Evolutionary conservation across 2,329 filamentous ascomycete species (phyloP), one percentile per base, ranked within the genome.

Genomic region (Pseudogymnoascus destructans): DNA sequence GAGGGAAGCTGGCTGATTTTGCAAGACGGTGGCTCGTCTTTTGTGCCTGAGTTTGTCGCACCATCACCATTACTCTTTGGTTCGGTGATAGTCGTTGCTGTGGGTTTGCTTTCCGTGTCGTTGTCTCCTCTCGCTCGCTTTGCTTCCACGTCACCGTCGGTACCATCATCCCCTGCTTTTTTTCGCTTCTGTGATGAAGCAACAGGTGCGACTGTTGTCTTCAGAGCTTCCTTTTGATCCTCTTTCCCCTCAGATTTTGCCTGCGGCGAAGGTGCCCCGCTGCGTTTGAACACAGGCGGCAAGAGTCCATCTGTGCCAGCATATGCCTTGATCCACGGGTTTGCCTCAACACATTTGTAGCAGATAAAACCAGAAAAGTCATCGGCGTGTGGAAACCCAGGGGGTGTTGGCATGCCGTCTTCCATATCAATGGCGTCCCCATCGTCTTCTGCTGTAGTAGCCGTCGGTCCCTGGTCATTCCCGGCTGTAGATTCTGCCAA

Each of bases 291-390:
- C 0, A 96, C 79, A 0, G 91, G 79, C 0, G 81, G 76, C 0
- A 97, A 75, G 66, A 98, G 97, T 0, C 91, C 90, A 0, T 81
- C 68, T 0, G 87, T 81, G 1, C 86, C 86, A 5, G 88, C 90
- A 68, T 97, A 97, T 62, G 78, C 77, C 73, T 92, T 95, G 70
- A 97, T 85, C 93, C 93, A 98, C 0, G 90, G 88, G 65, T 90
- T 82, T 1, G 89, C 82, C 38, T 91, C 84, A 11, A 95, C 79
- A 65, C 93, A 98, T 69, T 95, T 95, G 75, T 93, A 95, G 75
- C 93, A 98, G 35, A 98, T 79, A 66, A 97, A 86, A 25, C 85
- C 82, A 57, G 95, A 89, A 63, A 98, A 98, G 27, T 86, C 83
- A 25, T 95, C 89, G 66, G 97, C 92, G 0, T 79, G 77, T 0